Percentiles rank a stretch among this genome's conserved stretches.
phyloP scores from a whole-genome alignment of 75 land plant species.

The Picea sitchensis region DNA sequence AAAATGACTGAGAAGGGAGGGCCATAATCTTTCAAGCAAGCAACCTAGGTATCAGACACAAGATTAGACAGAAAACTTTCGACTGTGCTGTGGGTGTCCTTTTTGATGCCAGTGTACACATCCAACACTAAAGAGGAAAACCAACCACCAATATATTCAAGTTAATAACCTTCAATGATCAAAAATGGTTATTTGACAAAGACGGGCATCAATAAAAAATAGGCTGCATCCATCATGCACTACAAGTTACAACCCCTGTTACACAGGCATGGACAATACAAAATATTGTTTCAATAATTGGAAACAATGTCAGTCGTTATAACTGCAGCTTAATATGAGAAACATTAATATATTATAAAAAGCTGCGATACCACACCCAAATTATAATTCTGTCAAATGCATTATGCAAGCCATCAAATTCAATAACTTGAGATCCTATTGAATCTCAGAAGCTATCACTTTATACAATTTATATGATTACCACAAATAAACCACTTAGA shows the following conservation, averaged over 20 bases:
- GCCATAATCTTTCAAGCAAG: too few relatives aligned
- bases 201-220: too few relatives aligned
- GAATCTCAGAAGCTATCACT: not conserved
- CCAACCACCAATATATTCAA: too few relatives aligned
- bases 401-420: not conserved
- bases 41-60: too few relatives aligned
- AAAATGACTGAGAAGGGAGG: too few relatives aligned
- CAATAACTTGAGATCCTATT: not conserved
- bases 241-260: not conserved
- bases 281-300: not conserved
- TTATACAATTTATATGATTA: not conserved
- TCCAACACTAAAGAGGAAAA: too few relatives aligned
- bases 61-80: too few relatives aligned
- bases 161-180: too few relatives aligned
- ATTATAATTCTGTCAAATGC: not conserved
- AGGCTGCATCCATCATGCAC: not conserved
- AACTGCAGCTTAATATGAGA: not conserved
- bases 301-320: not conserved
- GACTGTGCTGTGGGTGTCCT: too few relatives aligned
- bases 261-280: not conserved
- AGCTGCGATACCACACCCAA: not conserved
- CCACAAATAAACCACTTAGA: not conserved
- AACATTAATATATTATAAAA: not conserved
- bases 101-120: too few relatives aligned
- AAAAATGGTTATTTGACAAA: too few relatives aligned